Evolutionary conservation across 345 rosid genomes (phyloP).

Genomic region (Lepidium africanum): DNA sequence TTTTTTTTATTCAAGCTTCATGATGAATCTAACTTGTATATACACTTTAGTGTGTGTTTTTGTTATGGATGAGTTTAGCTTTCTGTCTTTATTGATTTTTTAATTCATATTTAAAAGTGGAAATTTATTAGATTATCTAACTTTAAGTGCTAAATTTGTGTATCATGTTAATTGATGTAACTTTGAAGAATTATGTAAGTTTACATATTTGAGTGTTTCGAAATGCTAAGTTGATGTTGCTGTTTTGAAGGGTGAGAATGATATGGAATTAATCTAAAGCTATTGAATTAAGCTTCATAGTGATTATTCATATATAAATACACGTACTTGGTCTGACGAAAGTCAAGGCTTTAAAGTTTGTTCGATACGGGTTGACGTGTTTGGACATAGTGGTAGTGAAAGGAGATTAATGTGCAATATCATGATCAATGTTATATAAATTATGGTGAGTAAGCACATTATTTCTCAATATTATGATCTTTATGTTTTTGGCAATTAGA

Average conservation of each 20-base stretch:
- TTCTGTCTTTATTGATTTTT: background rate
- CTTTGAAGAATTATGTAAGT: too few relatives aligned
- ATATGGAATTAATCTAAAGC: background rate
- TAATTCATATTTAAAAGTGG: background rate
- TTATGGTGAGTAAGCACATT: constrained; percentile 46
- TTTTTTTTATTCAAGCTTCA: too few relatives aligned
- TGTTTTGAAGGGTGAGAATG: background rate
- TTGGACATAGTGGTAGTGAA: constrained; percentile 58
- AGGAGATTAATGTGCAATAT: constrained; percentile 70
- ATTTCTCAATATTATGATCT: background rate
- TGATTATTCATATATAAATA: background rate
- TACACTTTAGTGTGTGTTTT: background rate
- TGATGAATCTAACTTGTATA: background rate
- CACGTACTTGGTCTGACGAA: constrained; percentile 81
- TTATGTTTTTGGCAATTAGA: background rate
- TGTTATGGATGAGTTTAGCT: background rate
- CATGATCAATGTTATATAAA: too few relatives aligned
- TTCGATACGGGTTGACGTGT: constrained; percentile 63
- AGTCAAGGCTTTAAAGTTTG: constrained; percentile 84
- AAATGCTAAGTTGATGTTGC: background rate
- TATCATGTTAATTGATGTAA: constrained; percentile 6
- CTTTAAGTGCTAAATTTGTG: background rate
- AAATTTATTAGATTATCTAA: background rate
- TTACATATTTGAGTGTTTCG: constrained; percentile 2
- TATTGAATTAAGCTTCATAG: too few relatives aligned